Base-by-base conservation (phyloP, 441 rosid genomes). In the Flueggea neowawraea region DNA sequence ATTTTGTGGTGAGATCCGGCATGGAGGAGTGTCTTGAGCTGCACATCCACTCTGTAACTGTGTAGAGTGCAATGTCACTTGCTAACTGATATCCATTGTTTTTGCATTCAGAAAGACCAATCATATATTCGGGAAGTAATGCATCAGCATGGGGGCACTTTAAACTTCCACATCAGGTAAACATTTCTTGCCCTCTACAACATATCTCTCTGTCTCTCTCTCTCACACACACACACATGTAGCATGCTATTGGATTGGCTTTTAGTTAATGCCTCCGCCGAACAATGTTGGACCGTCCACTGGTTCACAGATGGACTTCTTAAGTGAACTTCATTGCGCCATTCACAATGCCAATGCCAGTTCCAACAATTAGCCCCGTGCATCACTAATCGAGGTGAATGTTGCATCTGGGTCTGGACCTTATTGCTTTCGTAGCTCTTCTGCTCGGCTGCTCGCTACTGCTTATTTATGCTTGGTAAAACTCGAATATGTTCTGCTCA, bases 121-220 rank as follows among this genome's bases (percentile, higher is more conserved):
- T 75, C 58, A 52, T 83, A 71, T 79, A 75, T 70, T 57, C 84
- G 4, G 84, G 84, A 63, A 72, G 82, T 68, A 66, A 56, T 58
- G 68, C 73, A 39, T 58, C 87, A 8, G 75, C 82, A 43, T 77
- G 81, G 83, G 78, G 81, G 57, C 71, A 70, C 31, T 13, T 75
- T 12, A 73, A 70, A 59, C 84, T 77, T 73, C 87, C 87, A 54
- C 84, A 82, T 75, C 86, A 85, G 90, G 90, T 82, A 8, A 73
- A 66, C 16, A 39, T 16, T 4, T 31, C 22, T 50, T 50, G 12
- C 28, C 43, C 13, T 7, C 66, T 54, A 8, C 54, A 12, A 51
- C 45, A 16, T 11, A 49, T n/a, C 41, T 2, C 48, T 16, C 45
- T 14, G n/a, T 2, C 48, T 16, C 45, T 14, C 16, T 16, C 22